Percentiles rank a stretch among this genome's conserved stretches.
phyloP scores from a whole-genome alignment of 441 rosid genomes.

The Cnidoscolus chayamansa region DNA sequence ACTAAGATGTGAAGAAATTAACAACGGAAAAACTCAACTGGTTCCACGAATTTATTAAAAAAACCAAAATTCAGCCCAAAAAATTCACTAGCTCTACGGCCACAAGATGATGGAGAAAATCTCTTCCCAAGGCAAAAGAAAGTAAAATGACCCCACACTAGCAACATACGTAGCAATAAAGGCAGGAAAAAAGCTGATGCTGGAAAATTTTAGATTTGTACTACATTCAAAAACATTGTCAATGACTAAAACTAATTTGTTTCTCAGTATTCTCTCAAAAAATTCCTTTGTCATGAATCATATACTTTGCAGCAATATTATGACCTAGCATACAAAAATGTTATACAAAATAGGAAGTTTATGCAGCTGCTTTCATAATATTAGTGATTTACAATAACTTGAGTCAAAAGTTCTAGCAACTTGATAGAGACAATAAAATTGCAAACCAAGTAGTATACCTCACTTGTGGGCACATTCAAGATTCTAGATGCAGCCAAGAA shows the following conservation, averaged over 20 bases:
- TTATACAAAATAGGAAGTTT: neutral
- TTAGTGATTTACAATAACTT: neutral
- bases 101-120: neutral
- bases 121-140: slow-evolving; percentile 4
- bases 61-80: neutral
- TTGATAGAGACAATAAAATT: slow-evolving; percentile 1
- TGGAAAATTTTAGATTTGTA: neutral
- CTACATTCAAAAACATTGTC: neutral
- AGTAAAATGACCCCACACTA: neutral
- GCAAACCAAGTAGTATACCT: slow-evolving; percentile 44
- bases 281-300: neutral
- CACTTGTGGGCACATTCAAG: slow-evolving; percentile 66
- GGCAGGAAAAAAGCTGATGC: neutral
- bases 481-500: slow-evolving; percentile 91
- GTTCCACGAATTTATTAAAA: neutral
- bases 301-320: neutral
- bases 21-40: neutral
- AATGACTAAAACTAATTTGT: neutral
- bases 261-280: neutral
- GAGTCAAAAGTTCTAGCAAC: neutral
- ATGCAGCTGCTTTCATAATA: neutral
- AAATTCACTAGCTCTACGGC: neutral
- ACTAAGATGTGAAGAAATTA: neutral
- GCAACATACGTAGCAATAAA: neutral
- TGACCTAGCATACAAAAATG: neutral